phyloP scores from a whole-genome alignment of 169 alveolate genomes.

The Amoebophrya sp. region DNA sequence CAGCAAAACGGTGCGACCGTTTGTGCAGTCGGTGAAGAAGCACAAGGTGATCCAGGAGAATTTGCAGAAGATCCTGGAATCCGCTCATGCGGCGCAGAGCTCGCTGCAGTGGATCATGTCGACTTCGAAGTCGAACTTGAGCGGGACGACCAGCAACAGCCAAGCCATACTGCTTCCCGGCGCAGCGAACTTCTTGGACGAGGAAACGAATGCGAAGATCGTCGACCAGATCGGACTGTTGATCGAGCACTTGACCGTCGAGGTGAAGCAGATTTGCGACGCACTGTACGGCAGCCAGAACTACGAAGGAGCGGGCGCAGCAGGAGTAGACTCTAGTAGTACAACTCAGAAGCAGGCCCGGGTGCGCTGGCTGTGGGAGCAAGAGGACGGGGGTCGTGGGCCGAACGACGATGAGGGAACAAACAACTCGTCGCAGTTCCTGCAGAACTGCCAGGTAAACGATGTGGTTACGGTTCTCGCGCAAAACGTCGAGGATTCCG shows the following conservation, averaged over 20 bases:
- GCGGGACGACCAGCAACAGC: no score
- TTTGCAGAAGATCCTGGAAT: neutral
- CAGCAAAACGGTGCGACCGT: neutral
- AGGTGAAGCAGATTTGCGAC: conserved; percentile 12
- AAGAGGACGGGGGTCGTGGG: neutral
- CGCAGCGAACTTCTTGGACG: neutral
- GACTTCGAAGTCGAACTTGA: no score
- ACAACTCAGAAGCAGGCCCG: neutral
- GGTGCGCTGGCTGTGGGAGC: neutral
- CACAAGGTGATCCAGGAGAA: neutral
- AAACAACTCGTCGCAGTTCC: no score
- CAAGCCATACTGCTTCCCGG: no score
- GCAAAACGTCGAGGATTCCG: neutral
- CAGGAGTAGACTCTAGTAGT: neutral
- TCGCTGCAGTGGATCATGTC: no score
- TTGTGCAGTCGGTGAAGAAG: conserved; percentile 7
- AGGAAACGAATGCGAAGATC: neutral
- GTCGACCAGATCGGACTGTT: neutral
- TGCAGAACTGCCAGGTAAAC: neutral
- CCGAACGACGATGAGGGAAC: no score
- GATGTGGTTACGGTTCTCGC: neutral
- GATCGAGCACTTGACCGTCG: neutral
- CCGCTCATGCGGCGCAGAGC: no score
- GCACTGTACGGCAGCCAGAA: neutral
- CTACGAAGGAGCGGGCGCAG: neutral